These are phyloP conservation scores for Schizonepeta tenuifolia DNA, from an alignment of 257 asterid genomes.

Conservation along the genomic window DNA sequence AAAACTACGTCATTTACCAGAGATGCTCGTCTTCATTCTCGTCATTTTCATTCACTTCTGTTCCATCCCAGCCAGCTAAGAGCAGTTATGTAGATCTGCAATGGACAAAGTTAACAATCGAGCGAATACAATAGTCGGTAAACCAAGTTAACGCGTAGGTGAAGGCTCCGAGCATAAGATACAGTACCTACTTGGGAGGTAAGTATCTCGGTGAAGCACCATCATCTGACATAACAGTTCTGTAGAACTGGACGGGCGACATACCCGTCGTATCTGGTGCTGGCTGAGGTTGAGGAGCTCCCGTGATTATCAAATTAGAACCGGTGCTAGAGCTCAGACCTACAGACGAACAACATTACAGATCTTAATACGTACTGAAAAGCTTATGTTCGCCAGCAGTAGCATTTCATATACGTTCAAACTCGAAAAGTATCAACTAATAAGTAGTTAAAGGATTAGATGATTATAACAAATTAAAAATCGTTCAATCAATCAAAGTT, in stretches of 20 bases:
- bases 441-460: too few relatives aligned
- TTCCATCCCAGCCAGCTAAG: conserved; percentile 19
- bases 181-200: conserved; percentile 39
- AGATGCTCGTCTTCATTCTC: conserved; percentile 9
- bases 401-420: background rate
- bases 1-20: background rate
- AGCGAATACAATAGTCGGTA: background rate
- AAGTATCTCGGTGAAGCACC: conserved; percentile 36
- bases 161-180: background rate
- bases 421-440: background rate
- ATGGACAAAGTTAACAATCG: conserved; percentile 3
- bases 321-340: conserved; percentile 48
- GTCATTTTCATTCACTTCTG: background rate
- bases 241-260: conserved; percentile 35
- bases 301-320: conserved; percentile 28
- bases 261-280: conserved; percentile 39
- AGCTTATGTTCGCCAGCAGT: background rate
- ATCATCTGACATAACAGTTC: conserved; percentile 30
- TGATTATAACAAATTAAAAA: too few relatives aligned
- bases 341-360: conserved; percentile 21
- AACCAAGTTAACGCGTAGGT: background rate
- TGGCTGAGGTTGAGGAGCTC: conserved; percentile 57
- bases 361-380: background rate
- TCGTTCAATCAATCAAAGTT: too few relatives aligned
- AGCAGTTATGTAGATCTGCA: conserved; percentile 36